Base-by-base conservation (phyloP, 495 filamentous ascomycete genomes). In the Penicillium verhagenii region DNA sequence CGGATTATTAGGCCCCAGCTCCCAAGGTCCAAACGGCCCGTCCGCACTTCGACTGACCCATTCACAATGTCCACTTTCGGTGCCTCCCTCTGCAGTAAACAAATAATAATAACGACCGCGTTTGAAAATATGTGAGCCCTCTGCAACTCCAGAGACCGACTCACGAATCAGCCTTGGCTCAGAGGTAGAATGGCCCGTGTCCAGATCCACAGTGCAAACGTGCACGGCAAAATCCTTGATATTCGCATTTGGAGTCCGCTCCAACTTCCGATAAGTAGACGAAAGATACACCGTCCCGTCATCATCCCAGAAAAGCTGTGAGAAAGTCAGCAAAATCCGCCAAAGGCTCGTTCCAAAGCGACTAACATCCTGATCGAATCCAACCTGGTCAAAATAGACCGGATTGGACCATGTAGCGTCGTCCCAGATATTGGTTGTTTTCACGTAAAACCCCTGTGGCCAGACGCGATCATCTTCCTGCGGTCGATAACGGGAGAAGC, bases 31-130 rank as follows among this genome's bases (percentile, higher is more conserved):
- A 63, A 72, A 62, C 58, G 46, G 83, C 68, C 47, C 77, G 62
- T 23, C 44, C 26, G 64, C 60, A 46, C 68, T 72, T 16, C 71
- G 70, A 58, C 56, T 60, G 0, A 76, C 72, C 70, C 71, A 76
- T 57, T 74, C 71, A 70, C 79, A 69, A 82, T 84, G 44, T 60
- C 81, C 57, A 73, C 76, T 70, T 13, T 83, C 63, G 0, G 85
- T 87, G 16, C 85, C 86, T 1, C 84, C 85, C 71, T 89, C 85
- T 0, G 85, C 85, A 6, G 82, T 83, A 50, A 90, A 74, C 28
- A 90, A 74, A 56, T 89, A 90, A 61, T 86, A 88, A 65, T 80
- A 87, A 0, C 73, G 80, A 47, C 82, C 82, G 20, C 83, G 82
- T 49, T 79, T 79, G 65, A 85, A 86, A 28, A 89, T 70, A 50